A percentile compares a stretch with the other conserved stretches of the same genome.
Conservation (phyloP, 116 monocot species). For the Phalaenopsis hybrid region DNA sequence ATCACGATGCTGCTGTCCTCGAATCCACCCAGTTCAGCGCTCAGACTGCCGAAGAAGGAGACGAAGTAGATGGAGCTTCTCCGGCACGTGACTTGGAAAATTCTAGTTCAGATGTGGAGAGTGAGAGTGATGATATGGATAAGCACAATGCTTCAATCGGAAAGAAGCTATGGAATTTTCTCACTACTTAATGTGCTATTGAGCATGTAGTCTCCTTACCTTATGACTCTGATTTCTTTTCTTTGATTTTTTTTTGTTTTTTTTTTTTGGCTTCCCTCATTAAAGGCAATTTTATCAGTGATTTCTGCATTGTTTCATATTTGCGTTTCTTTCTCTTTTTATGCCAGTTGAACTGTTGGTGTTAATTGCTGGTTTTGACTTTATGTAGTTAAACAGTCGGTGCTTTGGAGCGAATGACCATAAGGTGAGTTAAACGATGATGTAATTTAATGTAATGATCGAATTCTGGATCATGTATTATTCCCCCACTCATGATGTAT, state of each 20-base stretch:
- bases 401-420: too few relatives aligned
- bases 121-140: conserved; percentile 13
- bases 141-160: conserved; percentile 56
- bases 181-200: conserved; percentile 41
- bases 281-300: background rate
- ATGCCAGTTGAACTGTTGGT: background rate
- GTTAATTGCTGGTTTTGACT: too few relatives aligned
- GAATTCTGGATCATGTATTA: background rate
- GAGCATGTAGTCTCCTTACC: background rate
- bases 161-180: conserved; percentile 81
- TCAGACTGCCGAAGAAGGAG: conserved; percentile 15
- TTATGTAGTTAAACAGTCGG: too few relatives aligned
- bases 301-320: background rate
- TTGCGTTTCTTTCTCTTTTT: background rate
- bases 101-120: conserved; percentile 8
- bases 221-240: background rate
- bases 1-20: background rate
- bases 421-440: background rate
- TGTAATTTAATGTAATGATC: background rate
- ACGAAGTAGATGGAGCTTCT: conserved; percentile 5
- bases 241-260: background rate
- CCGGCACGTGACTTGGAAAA: background rate
- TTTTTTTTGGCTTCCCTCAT: background rate
- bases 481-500: background rate
- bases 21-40: conserved; percentile 20